These are phyloP conservation scores for Linaria vulgaris DNA, from an alignment of 257 asterid genomes.

Conservation along the genomic window DNA sequence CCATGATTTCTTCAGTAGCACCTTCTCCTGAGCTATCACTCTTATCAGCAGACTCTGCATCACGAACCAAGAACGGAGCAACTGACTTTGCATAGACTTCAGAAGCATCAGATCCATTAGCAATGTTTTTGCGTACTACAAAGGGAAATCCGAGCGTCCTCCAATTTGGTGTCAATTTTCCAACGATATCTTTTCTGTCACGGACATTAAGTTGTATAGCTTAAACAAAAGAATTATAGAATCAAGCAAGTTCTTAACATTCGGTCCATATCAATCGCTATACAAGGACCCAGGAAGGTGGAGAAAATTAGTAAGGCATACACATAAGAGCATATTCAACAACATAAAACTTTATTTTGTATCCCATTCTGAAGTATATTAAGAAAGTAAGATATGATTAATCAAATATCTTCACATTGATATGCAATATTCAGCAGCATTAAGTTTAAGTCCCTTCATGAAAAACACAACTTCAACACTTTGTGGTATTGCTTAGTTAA, in stretches of 20 bases:
- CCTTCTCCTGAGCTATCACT: constrained; percentile 30
- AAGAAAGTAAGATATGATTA: constrained; percentile 16
- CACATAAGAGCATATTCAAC: neutral
- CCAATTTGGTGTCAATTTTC: constrained; percentile 51
- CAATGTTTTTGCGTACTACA: constrained; percentile 47
- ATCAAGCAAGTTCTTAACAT: constrained; percentile 7
- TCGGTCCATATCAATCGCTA: constrained; percentile 19
- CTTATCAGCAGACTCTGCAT: constrained; percentile 34
- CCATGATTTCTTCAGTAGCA: constrained; percentile 37
- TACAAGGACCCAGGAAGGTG: constrained; percentile 17
- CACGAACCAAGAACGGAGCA: constrained; percentile 52
- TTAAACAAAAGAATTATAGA: constrained; percentile 1
- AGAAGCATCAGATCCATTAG: constrained; percentile 57
- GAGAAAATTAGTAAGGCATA: constrained; percentile 18
- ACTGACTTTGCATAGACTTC: constrained; percentile 54
- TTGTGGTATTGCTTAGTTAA: no score
- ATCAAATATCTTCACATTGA: constrained; percentile 17
- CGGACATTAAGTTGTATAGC: constrained; percentile 24
- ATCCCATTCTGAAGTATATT: constrained; percentile 17
- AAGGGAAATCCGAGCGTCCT: constrained; percentile 80
- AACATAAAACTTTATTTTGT: neutral
- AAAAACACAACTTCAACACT: no score
- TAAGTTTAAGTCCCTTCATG: neutral
- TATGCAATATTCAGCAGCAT: no score
- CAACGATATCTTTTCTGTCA: constrained; percentile 51